These are phyloP conservation scores for Coffea canephora DNA, from an alignment of 257 asterid species.

Conservation along the genomic window DNA sequence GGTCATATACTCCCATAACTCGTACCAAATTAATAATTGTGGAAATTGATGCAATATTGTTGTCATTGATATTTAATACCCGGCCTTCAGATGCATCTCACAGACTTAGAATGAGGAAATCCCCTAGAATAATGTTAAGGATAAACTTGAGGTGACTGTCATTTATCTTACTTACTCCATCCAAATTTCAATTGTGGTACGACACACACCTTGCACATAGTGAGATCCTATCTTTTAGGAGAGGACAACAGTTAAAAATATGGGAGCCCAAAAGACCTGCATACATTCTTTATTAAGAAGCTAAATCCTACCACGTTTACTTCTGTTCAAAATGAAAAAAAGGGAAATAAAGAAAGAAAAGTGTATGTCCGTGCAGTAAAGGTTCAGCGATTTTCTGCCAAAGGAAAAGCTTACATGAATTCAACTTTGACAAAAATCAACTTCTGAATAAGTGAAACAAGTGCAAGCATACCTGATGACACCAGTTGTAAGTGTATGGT, in stretches of 20 bases:
- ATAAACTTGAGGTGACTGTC: background rate
- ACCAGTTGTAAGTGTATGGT: conserved; percentile 98
- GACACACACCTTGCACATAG: background rate
- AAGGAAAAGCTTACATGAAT: background rate
- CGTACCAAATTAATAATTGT: background rate
- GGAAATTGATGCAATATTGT: background rate
- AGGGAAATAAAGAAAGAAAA: background rate
- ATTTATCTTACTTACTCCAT: background rate
- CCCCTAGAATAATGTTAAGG: background rate
- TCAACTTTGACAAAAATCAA: too few relatives aligned
- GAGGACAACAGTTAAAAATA: background rate
- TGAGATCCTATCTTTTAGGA: background rate
- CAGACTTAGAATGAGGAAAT: background rate
- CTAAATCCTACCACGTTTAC: background rate
- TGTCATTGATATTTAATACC: background rate
- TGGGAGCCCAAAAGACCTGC: background rate
- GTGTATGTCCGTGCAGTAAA: background rate
- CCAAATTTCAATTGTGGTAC: background rate
- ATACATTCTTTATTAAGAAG: background rate
- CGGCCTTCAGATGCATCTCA: background rate
- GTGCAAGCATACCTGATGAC: conserved; percentile 76
- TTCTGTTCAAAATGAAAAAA: background rate
- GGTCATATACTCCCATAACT: background rate
- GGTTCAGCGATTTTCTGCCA: background rate
- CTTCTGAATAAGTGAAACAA: background rate